Evolutionary conservation across 2,329 filamentous ascomycete genomes (phyloP).

Genomic region (Fusarium fracticaudum): DNA sequence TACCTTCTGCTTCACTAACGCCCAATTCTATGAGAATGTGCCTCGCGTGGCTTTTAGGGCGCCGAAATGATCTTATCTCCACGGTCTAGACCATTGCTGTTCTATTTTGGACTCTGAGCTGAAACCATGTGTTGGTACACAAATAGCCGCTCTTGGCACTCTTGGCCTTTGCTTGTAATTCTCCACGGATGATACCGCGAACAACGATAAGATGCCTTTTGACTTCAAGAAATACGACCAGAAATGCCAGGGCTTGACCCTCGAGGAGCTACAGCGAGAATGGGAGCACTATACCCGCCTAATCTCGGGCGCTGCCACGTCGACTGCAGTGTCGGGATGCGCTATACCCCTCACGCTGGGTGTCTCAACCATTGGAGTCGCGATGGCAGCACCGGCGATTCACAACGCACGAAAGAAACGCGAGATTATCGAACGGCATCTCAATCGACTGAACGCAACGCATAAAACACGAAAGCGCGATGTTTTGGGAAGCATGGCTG

Average conservation of each 20-base stretch:
- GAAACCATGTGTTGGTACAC: not conserved
- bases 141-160: slow-evolving; percentile 1
- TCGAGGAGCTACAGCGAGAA: slow-evolving; percentile 52
- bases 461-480: slow-evolving; percentile 54
- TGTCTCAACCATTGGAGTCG: slow-evolving; percentile 52
- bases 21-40: not conserved
- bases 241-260: slow-evolving; percentile 50
- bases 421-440: slow-evolving; percentile 52
- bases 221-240: slow-evolving; percentile 52
- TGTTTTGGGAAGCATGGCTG: slow-evolving; percentile 51
- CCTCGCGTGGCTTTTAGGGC: slow-evolving; percentile 16
- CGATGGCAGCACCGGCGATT: slow-evolving; percentile 51
- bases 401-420: slow-evolving; percentile 55
- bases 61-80: not conserved
- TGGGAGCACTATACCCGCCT: slow-evolving; percentile 57
- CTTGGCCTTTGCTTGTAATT: not conserved
- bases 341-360: slow-evolving; percentile 52
- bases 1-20: fast-evolving
- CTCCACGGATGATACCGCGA: not conserved
- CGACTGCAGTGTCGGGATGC: slow-evolving; percentile 51
- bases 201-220: slow-evolving; percentile 48
- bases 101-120: not conserved
- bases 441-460: slow-evolving; percentile 46
- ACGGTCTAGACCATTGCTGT: not conserved
- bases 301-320: slow-evolving; percentile 52